phyloP scores from a whole-genome alignment of 306 rosid species.

The Coriaria nepalensis region DNA sequence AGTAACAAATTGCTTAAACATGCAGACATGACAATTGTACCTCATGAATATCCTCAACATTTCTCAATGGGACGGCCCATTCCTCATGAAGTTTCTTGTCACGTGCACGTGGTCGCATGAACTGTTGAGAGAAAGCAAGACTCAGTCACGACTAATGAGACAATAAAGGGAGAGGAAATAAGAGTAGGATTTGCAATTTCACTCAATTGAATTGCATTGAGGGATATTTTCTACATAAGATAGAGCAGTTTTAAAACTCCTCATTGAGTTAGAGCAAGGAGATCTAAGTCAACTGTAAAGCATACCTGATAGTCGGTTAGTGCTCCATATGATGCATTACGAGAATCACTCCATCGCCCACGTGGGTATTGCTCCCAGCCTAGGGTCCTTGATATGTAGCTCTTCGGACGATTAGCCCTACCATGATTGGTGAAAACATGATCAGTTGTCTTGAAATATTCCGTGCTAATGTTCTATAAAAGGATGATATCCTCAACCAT shows the following conservation, averaged over 20 bases:
- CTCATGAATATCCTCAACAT: conserved; percentile 69
- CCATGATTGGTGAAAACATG: conserved; percentile 14
- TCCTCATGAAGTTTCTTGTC: conserved; percentile 85
- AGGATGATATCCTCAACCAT: background rate
- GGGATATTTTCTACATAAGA: too few relatives aligned
- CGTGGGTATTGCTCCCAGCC: conserved; percentile 98
- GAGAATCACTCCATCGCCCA: conserved; percentile 90
- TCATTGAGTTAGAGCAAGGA: too few relatives aligned
- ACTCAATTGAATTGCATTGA: too few relatives aligned
- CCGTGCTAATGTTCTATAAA: background rate
- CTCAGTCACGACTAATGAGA: too few relatives aligned
- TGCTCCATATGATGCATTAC: conserved; percentile 86
- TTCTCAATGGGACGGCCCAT: conserved; percentile 75
- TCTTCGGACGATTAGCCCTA: conserved; percentile 98
- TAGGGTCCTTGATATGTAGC: conserved; percentile 85
- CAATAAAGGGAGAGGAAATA: too few relatives aligned
- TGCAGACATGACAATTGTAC: conserved; percentile 21
- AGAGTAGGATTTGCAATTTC: too few relatives aligned
- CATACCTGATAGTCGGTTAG: conserved; percentile 76
- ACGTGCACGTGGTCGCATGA: conserved; percentile 90
- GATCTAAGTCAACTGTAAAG: background rate
- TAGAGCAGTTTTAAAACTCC: too few relatives aligned
- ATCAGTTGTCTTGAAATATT: conserved; percentile 16
- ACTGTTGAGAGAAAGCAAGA: conserved; percentile 28
- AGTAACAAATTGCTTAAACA: background rate